These are phyloP conservation scores for Thyridium curvatum DNA, from an alignment of 2,329 filamentous ascomycete species.

Conservation along the genomic window DNA sequence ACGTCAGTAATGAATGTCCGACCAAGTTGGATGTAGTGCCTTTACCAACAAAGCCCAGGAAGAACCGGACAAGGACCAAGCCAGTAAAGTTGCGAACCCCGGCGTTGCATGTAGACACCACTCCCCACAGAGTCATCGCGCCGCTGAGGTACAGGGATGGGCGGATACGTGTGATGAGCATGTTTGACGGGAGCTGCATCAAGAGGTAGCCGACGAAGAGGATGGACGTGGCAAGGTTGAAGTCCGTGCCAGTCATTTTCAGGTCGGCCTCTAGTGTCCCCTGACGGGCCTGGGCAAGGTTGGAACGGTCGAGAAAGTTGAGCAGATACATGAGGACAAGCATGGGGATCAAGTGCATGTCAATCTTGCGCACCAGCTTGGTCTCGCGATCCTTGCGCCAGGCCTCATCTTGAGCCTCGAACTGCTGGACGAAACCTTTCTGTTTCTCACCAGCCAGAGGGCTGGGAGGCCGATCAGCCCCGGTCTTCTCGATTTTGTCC, in stretches of 20 bases:
- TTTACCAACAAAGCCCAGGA: slow-evolving; percentile 31
- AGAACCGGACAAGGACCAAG: slow-evolving; percentile 39
- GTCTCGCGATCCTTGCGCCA: slow-evolving; percentile 4
- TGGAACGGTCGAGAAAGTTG: slow-evolving; percentile 47
- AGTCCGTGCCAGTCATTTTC: slow-evolving; percentile 47
- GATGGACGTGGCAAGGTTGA: slow-evolving; percentile 48
- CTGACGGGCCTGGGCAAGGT: slow-evolving; percentile 48
- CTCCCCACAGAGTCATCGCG: slow-evolving; percentile 35
- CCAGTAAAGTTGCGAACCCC: slow-evolving; percentile 32
- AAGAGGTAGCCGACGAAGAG: slow-evolving; percentile 54
- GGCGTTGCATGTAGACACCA: slow-evolving; percentile 38
- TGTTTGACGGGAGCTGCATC: slow-evolving; percentile 57
- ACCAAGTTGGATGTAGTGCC: neutral
- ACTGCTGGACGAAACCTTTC: neutral
- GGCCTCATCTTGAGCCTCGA: slow-evolving; percentile 6
- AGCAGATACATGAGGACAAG: slow-evolving; percentile 50
- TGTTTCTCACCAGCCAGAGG: neutral
- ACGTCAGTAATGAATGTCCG: slow-evolving; percentile 12
- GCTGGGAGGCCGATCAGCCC: neutral
- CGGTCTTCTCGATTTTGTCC: neutral
- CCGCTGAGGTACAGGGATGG: slow-evolving; percentile 47
- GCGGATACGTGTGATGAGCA: slow-evolving; percentile 43
- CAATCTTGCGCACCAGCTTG: slow-evolving; percentile 41
- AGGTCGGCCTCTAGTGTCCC: slow-evolving; percentile 47
- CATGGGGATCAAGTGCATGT: slow-evolving; percentile 43